A percentile compares a stretch with the other conserved stretches of the same genome.
phyloP scores from a whole-genome alignment of 257 asterid species.

The Gynochthodes officinalis region DNA sequence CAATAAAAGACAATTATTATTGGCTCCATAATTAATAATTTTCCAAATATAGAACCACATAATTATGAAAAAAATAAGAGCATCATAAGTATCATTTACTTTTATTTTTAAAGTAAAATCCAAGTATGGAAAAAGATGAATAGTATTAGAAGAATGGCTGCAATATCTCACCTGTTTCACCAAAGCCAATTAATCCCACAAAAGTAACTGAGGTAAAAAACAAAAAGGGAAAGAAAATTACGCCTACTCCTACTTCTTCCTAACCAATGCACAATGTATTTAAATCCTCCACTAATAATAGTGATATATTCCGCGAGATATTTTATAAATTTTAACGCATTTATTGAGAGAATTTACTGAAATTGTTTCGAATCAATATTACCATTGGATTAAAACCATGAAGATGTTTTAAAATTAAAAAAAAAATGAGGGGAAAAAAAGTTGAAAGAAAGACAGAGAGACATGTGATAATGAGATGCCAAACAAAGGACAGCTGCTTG shows the following conservation, averaged over 20 bases:
- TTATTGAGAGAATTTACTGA: too few relatives aligned
- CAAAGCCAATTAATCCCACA: neutral
- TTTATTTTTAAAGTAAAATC: too few relatives aligned
- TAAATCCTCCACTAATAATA: too few relatives aligned
- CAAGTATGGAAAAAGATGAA: too few relatives aligned
- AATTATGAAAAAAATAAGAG: neutral
- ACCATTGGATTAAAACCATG: too few relatives aligned
- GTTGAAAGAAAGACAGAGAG: neutral
- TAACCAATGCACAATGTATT: too few relatives aligned
- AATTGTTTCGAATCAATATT: too few relatives aligned
- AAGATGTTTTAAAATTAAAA: conserved; percentile 2
- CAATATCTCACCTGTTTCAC: conserved; percentile 3
- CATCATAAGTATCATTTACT: neutral
- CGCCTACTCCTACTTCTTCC: too few relatives aligned
- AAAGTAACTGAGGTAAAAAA: neutral
- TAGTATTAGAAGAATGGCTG: too few relatives aligned
- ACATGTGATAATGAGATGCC: conserved; percentile 30
- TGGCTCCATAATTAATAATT: neutral
- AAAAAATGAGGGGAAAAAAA: neutral
- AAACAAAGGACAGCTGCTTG: conserved; percentile 56
- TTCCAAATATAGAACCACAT: too few relatives aligned
- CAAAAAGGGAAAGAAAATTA: neutral
- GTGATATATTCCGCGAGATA: too few relatives aligned
- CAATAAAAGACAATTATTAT: neutral
- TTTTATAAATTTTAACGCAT: too few relatives aligned